phyloP scores from a whole-genome alignment of 2,329 filamentous ascomycete species.

The Basipetospora chlamydospora region DNA sequence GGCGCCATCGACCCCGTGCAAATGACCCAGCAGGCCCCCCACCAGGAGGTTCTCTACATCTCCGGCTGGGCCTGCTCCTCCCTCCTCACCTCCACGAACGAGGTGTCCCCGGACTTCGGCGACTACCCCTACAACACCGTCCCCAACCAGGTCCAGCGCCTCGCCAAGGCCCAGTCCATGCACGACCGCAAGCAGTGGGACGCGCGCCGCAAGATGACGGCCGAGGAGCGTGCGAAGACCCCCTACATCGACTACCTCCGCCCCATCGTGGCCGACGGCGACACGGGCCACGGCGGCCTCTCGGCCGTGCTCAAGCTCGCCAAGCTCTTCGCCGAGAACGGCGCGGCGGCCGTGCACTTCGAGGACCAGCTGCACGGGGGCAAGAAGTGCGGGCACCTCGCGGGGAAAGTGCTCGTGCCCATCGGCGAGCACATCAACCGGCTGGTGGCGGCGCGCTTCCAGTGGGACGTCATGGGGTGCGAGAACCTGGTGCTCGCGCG shows the following conservation, averaged over 20 bases:
- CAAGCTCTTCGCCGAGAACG: constrained; percentile 94
- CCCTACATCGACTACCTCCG: constrained; percentile 87
- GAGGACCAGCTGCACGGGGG: constrained; percentile 96
- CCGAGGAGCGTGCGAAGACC: constrained; percentile 57
- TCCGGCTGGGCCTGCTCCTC: constrained; percentile 97
- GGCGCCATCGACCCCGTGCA: constrained; percentile 97
- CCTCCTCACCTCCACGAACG: constrained; percentile 83
- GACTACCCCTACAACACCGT: constrained; percentile 99
- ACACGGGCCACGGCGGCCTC: constrained; percentile 87
- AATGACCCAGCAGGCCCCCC: constrained; percentile 94
- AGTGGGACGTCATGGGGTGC: constrained; percentile 95
- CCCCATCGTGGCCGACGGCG: constrained; percentile 90
- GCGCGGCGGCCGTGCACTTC: constrained; percentile 90
- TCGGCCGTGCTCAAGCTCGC: constrained; percentile 90
- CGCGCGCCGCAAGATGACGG: constrained; percentile 58
- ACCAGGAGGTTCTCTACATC: constrained; percentile 92
- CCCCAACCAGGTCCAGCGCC: constrained; percentile 88
- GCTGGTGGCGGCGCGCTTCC: constrained; percentile 79
- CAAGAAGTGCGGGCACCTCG: constrained; percentile 95
- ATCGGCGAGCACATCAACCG: constrained; percentile 94
- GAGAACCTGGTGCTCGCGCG: constrained; percentile 92
- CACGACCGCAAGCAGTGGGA: constrained; percentile 97
- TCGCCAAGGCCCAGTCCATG: constrained; percentile 93
- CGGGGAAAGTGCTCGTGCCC: constrained; percentile 89
- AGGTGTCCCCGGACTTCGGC: constrained; percentile 93